phyloP scores from a whole-genome alignment of 768 basidiomycete genomes.

The Naganishia friedmannii region DNA sequence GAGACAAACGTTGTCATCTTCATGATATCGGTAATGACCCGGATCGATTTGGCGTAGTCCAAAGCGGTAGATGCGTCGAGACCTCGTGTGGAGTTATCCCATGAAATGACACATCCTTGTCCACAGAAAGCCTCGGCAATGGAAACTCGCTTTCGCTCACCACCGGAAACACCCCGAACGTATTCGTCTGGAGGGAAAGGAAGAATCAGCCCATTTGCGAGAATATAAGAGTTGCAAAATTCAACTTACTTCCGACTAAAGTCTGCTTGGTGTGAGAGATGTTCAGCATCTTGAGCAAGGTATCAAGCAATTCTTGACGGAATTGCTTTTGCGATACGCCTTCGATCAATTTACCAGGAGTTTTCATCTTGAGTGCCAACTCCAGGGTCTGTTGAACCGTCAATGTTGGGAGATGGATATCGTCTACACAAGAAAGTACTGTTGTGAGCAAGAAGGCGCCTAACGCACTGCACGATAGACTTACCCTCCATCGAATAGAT shows the following conservation, averaged over 20 bases:
- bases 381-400: slow-evolving; percentile 57
- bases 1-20: slow-evolving; percentile 65
- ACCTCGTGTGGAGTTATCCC: slow-evolving; percentile 62
- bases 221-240: neutral
- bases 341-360: slow-evolving; percentile 62
- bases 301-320: slow-evolving; percentile 54
- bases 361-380: slow-evolving; percentile 62
- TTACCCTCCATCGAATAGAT: slow-evolving; percentile 58
- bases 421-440: slow-evolving; percentile 60
- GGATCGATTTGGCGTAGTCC: slow-evolving; percentile 74
- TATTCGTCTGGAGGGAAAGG: slow-evolving; percentile 40
- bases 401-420: slow-evolving; percentile 78
- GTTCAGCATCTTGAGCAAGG: slow-evolving; percentile 59
- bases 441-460: neutral
- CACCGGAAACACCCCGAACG: slow-evolving; percentile 56
- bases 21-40: slow-evolving; percentile 74
- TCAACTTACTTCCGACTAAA: slow-evolving; percentile 43
- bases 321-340: slow-evolving; percentile 55
- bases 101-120: slow-evolving; percentile 50
- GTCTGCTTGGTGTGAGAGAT: slow-evolving; percentile 55
- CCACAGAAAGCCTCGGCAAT: slow-evolving; percentile 54
- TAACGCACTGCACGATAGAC: neutral
- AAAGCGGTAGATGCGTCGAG: slow-evolving; percentile 73
- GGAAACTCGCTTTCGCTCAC: slow-evolving; percentile 56
- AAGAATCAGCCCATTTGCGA: slow-evolving; percentile 16